Evolutionary conservation across 2,329 filamentous ascomycete genomes (phyloP).

Genomic region (Magnaporthiopsis rhizophila): DNA sequence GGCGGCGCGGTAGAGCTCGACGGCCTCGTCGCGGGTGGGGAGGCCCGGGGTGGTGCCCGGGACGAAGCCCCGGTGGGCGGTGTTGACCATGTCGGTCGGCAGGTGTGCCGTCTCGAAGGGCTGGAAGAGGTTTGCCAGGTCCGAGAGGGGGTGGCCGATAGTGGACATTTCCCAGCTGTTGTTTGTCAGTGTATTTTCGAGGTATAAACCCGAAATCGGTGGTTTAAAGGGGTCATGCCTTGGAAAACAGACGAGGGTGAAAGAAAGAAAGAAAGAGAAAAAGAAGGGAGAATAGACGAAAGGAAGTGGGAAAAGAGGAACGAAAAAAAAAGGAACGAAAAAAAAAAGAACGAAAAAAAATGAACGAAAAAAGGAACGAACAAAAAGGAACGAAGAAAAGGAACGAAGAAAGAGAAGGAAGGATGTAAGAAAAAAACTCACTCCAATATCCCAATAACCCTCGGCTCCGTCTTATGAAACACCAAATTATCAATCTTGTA

Average conservation of each 20-base stretch:
- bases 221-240: too few species aligned
- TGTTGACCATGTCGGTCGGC: conserved; percentile 16
- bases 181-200: neutral
- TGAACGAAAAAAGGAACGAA: too few species aligned
- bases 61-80: conserved; percentile 44
- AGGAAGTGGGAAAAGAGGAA: too few species aligned
- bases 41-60: conserved; percentile 56
- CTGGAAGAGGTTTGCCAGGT: conserved; percentile 71
- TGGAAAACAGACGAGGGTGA: too few species aligned
- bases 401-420: neutral
- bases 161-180: conserved; percentile 92
- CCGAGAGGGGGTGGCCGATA: conserved; percentile 88
- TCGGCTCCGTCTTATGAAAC: conserved; percentile 80
- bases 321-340: too few species aligned
- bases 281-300: too few species aligned
- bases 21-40: conserved; percentile 23
- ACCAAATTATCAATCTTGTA: conserved; percentile 92
- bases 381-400: neutral
- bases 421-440: conserved; percentile 33
- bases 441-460: conserved; percentile 89
- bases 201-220: too few species aligned
- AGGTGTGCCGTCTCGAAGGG: conserved; percentile 35
- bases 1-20: conserved; percentile 34
- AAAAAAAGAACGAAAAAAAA: too few species aligned
- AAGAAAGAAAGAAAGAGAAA: too few species aligned